Base-by-base conservation (phyloP, 371 early-diverging fungal species). In the Capniomyces stellatus region DNA sequence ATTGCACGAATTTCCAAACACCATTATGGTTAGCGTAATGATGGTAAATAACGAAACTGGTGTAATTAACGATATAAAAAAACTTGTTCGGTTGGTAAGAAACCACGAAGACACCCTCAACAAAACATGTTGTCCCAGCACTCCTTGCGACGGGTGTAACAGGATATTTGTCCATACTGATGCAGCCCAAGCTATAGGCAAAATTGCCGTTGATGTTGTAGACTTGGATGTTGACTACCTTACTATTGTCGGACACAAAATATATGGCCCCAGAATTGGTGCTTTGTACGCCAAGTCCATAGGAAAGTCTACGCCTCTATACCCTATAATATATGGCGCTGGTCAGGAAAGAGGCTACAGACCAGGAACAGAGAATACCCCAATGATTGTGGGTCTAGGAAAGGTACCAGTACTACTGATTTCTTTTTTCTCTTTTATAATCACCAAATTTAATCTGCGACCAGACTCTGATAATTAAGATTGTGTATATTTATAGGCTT, bases 31-130 rank as follows among this genome's bases (percentile, higher is more conserved):
- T 29, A 94, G 95, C 13, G 78, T 98, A 59, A 98, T 98, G 97
- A 77, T 95, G 3, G 94, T 99, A 44, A 99, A 99, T 71, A 99
- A 98, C 69, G 99, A 99, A 72, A 97, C 98, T 66, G 99, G 99
- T 55, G 92, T 93, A 18, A 83, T 97, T 49, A 93, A 97, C 27
- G 56, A 56, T 57, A 55, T 56, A 55, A 29, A 52, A 24, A 13
- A 24, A 22, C 23, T 56, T 19, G 58, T 52, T 13, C 25, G 57
- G n/a, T 24, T 56, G 24, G 58, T 56, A 22, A 58, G 58, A 65
- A 95, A 97, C 18, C 61, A 98, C 55, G 79, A 73, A 52, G 94
- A 92, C 59, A 98, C 98, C 71, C 98, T 85, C 43, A 70, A 74
- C 44, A 63, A 92, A 30, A 92, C 92, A 69, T n/a, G n/a, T n/a